Conservation (phyloP, 1,284 basidiomycete species). For the Peniophora sp. region DNA sequence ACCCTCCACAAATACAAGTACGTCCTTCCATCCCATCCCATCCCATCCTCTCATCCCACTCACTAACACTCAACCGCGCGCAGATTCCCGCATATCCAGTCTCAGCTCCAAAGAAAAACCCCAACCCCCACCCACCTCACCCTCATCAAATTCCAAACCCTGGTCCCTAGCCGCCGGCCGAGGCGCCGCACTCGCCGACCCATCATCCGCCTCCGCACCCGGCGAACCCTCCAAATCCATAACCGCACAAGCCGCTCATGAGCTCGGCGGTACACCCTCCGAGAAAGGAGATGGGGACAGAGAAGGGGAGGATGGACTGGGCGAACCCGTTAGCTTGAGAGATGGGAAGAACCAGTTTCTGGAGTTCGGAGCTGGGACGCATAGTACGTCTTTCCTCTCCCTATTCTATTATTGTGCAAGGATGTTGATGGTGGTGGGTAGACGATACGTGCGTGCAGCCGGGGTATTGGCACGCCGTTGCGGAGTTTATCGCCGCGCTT, state of each 20-base stretch:
- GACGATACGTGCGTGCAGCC: slow-evolving; percentile 28
- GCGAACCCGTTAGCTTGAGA: neutral
- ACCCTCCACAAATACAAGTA: slow-evolving; percentile 12
- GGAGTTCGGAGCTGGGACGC: slow-evolving; percentile 10
- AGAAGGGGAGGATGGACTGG: neutral
- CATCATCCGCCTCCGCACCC: neutral
- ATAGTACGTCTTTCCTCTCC: slow-evolving; percentile 8
- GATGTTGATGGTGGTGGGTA: slow-evolving; percentile 5
- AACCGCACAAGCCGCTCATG: neutral
- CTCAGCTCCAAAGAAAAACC: neutral
- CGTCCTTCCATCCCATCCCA: neutral
- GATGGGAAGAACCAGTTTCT: slow-evolving; percentile 8
- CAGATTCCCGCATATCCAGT: neutral
- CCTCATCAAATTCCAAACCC: no score
- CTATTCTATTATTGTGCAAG: neutral
- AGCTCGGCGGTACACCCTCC: neutral
- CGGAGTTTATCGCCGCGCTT: slow-evolving; percentile 19
- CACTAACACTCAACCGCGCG: neutral
- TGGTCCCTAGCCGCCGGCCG: neutral
- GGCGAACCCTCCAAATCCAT: neutral
- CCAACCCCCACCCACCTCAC: neutral
- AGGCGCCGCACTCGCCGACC: neutral
- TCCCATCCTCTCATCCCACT: no score
- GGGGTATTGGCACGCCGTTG: slow-evolving; percentile 24
- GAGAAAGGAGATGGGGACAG: neutral